Conservation (phyloP, 1,139 yeast genomes). For the Yarrowia galli region DNA sequence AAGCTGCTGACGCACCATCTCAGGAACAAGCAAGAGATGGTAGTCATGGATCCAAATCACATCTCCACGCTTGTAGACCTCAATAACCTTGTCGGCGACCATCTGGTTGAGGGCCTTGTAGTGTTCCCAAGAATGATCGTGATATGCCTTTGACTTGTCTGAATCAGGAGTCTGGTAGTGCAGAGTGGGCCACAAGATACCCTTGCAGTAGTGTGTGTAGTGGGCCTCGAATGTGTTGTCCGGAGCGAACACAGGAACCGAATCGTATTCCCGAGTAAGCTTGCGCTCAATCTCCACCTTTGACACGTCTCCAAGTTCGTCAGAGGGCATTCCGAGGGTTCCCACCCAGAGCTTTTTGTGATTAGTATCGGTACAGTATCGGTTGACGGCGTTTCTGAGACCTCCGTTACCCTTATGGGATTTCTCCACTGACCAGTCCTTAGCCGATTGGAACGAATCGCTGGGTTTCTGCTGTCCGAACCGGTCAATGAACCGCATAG, state of each 20-base stretch:
- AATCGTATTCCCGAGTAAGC: slow-evolving; percentile 56
- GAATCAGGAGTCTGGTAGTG: slow-evolving; percentile 97
- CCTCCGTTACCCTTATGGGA: slow-evolving; percentile 89
- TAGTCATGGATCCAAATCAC: slow-evolving; percentile 93
- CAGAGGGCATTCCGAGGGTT: slow-evolving; percentile 89
- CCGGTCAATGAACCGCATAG: slow-evolving; percentile 36
- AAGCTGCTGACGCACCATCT: slow-evolving; percentile 74
- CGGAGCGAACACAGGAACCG: slow-evolving; percentile 73
- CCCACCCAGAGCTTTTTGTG: slow-evolving; percentile 79
- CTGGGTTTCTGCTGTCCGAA: slow-evolving; percentile 30
- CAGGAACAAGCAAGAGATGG: slow-evolving; percentile 85
- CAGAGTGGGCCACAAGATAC: slow-evolving; percentile 94
- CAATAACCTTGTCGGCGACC: slow-evolving; percentile 78
- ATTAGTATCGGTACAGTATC: slow-evolving; percentile 59
- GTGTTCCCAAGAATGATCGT: slow-evolving; percentile 92
- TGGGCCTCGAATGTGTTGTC: slow-evolving; percentile 89
- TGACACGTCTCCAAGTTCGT: slow-evolving; percentile 68
- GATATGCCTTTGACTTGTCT: slow-evolving; percentile 92
- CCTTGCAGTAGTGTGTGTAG: slow-evolving; percentile 88
- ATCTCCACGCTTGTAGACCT: slow-evolving; percentile 70
- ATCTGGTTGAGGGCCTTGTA: slow-evolving; percentile 77
- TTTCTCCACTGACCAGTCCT: slow-evolving; percentile 69
- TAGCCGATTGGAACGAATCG: slow-evolving; percentile 34
- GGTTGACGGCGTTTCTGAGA: slow-evolving; percentile 79
- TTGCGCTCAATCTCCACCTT: slow-evolving; percentile 56